These are phyloP conservation scores for Suillus hirtellus DNA, from an alignment of 768 basidiomycete genomes.

Conservation along the genomic window DNA sequence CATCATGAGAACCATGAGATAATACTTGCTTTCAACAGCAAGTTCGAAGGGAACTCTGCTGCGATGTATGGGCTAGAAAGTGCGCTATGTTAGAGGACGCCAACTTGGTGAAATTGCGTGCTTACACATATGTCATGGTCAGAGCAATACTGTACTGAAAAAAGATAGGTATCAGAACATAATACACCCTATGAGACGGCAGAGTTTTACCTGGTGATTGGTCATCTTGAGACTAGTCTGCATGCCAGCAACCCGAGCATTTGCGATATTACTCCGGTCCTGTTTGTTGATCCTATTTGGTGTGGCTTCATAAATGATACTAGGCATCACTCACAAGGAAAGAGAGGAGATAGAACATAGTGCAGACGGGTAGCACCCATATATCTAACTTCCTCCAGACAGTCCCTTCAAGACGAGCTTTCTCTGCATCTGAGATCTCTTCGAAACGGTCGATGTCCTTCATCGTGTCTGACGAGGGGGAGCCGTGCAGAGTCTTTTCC, in stretches of 20 bases:
- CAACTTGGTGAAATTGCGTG: neutral
- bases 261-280: conserved; percentile 51
- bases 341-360: conserved; percentile 52
- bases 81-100: conserved; percentile 8
- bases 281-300: conserved; percentile 11
- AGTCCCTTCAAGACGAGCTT: conserved; percentile 33
- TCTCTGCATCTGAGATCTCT: conserved; percentile 19
- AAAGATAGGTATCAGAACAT: neutral
- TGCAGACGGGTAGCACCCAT: conserved; percentile 48
- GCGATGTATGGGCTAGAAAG: conserved; percentile 47
- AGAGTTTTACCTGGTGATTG: conserved; percentile 26
- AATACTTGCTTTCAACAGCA: conserved; percentile 47
- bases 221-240: conserved; percentile 45
- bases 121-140: conserved; percentile 30
- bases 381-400: conserved; percentile 54
- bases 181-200: neutral
- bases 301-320: neutral
- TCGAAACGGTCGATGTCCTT: conserved; percentile 15
- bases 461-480: conserved; percentile 2
- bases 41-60: conserved; percentile 62
- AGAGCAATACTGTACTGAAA: conserved; percentile 36
- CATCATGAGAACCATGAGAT: neutral
- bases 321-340: conserved; percentile 44
- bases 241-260: conserved; percentile 63
- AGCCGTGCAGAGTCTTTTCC: conserved; percentile 7